Conservation (phyloP, 192 early-diverging fungal species). For the Rhizoclosmatium globosum region DNA sequence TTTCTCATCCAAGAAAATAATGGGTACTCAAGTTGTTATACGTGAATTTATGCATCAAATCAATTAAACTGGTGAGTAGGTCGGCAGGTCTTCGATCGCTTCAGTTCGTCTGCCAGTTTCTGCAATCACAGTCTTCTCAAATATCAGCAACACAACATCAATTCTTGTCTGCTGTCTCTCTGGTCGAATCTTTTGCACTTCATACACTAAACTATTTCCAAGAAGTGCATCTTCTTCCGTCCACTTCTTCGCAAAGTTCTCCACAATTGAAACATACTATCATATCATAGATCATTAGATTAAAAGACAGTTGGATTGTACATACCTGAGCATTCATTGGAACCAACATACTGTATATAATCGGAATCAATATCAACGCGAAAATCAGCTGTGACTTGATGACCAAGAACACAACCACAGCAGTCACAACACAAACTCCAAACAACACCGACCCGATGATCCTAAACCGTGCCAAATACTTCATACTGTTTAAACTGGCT, state of each 20-base stretch:
- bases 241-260: background rate
- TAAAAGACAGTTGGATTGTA: background rate
- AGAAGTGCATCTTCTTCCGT: constrained; percentile 4
- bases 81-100: no score
- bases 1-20: no score
- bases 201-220: background rate
- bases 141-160: background rate
- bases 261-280: background rate
- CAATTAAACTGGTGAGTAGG: no score
- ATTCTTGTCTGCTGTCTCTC: background rate
- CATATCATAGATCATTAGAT: no score
- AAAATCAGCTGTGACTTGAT: background rate
- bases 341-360: background rate
- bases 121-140: background rate
- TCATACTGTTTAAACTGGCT: no score
- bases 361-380: background rate
- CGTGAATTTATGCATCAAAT: no score
- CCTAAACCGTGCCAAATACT: no score
- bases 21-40: no score
- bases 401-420: background rate
- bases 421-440: background rate
- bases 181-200: background rate
- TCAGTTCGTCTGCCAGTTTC: no score
- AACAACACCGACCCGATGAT: no score
- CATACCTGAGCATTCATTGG: background rate